Evolutionary conservation across 108 stramenopile genomes (phyloP), one percentile per base, ranked within the genome.

Genomic region (Pseudonitzschia pungens): DNA sequence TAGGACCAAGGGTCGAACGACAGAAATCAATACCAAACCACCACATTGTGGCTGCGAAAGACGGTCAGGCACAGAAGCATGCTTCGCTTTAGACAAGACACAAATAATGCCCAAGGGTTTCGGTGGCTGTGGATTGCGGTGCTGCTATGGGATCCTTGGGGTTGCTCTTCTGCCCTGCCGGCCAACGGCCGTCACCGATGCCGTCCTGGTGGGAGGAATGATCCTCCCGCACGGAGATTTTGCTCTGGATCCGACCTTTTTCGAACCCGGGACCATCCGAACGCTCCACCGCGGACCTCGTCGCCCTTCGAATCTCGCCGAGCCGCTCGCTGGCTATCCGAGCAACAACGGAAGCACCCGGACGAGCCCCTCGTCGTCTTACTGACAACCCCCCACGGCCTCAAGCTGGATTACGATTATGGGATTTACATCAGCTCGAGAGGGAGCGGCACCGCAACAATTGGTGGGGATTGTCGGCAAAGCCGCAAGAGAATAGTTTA

Each of bases 221-320:
- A 22, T 81, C 22, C 72, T 84, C 7, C 83, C 83, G 8, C 83
- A 84, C 71, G 83, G 83, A 22, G 83, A 84, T 68, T 81, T 84
- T 48, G 83, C 77, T 2, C 81, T 42, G n/a, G 83, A 84, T 72
- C 83, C 83, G 0, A 65, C 80, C 11, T 72, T 81, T 18, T 48
- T 81, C 24, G 31, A n/a, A 33, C 16, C 58, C 50, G 68, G 53
- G 20, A 36, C 54, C 16, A 21, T 1, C n/a, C 2, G 50, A 57
- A 24, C 70, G 71, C 8, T 5, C 28, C 6, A 59, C 63, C 22
- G 75, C 76, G 15, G 33, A 73, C 20, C 12, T 62, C n/a, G 54
- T 81, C 14, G 72, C 75, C 18, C 1, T 1, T n/a, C 14, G 74
- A 56, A 32, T 40, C 83, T 53, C 76, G 76, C n/a, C 12, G 36